These are phyloP conservation scores for Pestalotiopsis sp. DNA, from an alignment of 2,329 filamentous ascomycete genomes.

Conservation along the genomic window DNA sequence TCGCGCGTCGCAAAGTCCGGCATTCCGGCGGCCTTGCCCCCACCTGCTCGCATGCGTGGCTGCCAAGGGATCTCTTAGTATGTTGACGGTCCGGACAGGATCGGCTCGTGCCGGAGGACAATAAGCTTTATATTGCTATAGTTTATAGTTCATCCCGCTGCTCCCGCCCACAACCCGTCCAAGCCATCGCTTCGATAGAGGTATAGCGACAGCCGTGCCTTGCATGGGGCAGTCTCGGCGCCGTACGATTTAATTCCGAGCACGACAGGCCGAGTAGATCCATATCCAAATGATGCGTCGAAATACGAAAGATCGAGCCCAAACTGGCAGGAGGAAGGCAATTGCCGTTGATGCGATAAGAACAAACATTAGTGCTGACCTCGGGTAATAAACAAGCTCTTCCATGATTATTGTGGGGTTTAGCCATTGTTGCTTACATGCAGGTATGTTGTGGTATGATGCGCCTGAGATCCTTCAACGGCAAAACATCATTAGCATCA, in stretches of 20 bases:
- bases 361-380: not conserved
- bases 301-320: not conserved
- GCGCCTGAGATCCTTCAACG: not conserved
- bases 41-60: not conserved
- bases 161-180: not conserved
- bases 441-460: not conserved
- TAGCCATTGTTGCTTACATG: not conserved
- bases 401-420: conserved; percentile 14
- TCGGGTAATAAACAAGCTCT: not conserved
- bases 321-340: not conserved
- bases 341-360: not conserved
- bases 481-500: not conserved
- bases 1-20: not conserved
- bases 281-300: not conserved
- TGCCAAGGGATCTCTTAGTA: not conserved
- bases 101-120: not conserved
- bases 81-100: not conserved
- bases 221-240: not conserved
- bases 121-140: not conserved
- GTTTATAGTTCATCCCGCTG: not conserved
- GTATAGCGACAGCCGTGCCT: not conserved
- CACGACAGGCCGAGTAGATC: not conserved
- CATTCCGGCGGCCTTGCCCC: not conserved
- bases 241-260: not conserved
- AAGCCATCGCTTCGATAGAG: not conserved